A percentile compares a stretch with the other conserved stretches of the same genome.
Evolutionary conservation across 1,139 yeast species (phyloP).

Genomic region (Pichia sp.): DNA sequence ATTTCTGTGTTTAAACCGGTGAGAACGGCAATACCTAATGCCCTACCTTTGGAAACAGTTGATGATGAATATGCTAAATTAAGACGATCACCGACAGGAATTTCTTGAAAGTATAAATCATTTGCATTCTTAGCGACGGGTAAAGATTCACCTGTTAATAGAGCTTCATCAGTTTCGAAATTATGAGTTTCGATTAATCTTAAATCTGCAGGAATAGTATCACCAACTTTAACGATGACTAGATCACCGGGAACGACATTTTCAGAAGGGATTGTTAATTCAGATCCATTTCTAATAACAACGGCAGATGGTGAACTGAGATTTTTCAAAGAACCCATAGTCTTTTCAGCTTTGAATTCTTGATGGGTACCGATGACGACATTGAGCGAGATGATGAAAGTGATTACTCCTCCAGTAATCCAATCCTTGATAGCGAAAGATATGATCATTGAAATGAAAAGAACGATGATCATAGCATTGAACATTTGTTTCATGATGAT

Average conservation of each 20-base stretch:
- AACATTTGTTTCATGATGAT: conserved; percentile 70
- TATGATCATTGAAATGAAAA: conserved; percentile 71
- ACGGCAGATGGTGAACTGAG: conserved; percentile 74
- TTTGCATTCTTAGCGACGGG: conserved; percentile 62
- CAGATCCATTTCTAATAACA: conserved; percentile 64
- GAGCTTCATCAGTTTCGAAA: conserved; percentile 79
- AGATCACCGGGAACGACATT: conserved; percentile 82
- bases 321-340: conserved; percentile 73
- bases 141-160: conserved; percentile 77
- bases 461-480: conserved; percentile 79
- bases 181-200: conserved; percentile 61
- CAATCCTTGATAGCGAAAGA: conserved; percentile 76
- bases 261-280: conserved; percentile 57
- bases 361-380: conserved; percentile 70
- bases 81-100: conserved; percentile 74
- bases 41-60: conserved; percentile 75
- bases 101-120: conserved; percentile 39
- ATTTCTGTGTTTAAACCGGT: conserved; percentile 76
- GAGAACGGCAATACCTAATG: conserved; percentile 61
- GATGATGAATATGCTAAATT: conserved; percentile 76
- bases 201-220: conserved; percentile 77
- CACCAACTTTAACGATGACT: conserved; percentile 66
- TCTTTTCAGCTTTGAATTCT: conserved; percentile 57
- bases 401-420: conserved; percentile 84
- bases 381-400: conserved; percentile 65